A percentile compares a stretch with the other conserved stretches of the same genome.
Conservation (phyloP, 768 basidiomycete species). For the Hirschioporus abietinus region DNA sequence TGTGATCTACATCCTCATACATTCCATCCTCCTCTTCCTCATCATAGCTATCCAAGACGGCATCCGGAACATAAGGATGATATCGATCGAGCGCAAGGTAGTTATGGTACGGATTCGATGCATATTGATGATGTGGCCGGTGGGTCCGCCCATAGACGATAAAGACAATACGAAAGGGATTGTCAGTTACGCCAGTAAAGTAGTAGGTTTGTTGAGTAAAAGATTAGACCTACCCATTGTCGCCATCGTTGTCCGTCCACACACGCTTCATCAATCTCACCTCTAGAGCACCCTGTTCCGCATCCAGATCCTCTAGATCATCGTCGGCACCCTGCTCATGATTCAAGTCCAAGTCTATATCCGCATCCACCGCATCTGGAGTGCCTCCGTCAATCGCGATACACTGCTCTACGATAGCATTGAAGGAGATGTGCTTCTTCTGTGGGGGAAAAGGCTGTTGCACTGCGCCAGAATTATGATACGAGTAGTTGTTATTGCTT, state of each 20-base stretch:
- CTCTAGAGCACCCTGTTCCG: constrained; percentile 15
- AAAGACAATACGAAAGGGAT: neutral
- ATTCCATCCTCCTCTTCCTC: constrained; percentile 20
- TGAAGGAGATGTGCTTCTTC: constrained; percentile 94
- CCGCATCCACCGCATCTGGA: constrained; percentile 19
- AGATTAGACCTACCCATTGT: constrained; percentile 7
- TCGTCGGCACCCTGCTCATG: neutral
- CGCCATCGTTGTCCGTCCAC: constrained; percentile 2
- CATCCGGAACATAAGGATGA: constrained; percentile 8
- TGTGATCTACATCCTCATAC: neutral
- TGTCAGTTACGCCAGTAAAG: neutral
- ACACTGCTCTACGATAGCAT: constrained; percentile 95
- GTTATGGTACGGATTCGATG: neutral
- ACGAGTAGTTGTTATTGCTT: neutral
- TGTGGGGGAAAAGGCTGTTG: constrained; percentile 31
- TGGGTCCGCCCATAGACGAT: neutral
- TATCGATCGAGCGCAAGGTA: neutral
- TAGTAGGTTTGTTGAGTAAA: neutral
- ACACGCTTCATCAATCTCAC: constrained; percentile 25
- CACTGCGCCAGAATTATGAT: neutral
- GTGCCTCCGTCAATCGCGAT: constrained; percentile 65
- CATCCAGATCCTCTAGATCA: constrained; percentile 1
- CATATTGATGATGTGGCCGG: neutral
- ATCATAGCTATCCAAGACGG: constrained; percentile 16
- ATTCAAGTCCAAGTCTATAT: constrained; percentile 22